Evolutionary conservation across 352 stramenopile species (phyloP), one percentile per base, ranked within the genome.

Genomic region (Phytopythium vexans): DNA sequence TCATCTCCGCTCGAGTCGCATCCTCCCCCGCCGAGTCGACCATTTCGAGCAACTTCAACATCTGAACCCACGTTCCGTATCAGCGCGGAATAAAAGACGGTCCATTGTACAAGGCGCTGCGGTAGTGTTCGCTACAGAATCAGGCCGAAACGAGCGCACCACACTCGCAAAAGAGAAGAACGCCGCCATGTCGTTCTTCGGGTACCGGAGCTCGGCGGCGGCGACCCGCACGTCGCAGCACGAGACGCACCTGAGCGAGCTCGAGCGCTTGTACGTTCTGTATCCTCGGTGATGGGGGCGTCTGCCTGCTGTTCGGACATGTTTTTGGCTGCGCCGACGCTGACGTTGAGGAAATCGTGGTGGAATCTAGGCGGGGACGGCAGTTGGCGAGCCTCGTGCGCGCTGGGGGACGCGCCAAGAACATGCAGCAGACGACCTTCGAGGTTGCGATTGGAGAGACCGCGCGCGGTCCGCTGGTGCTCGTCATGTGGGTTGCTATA

Each of bases 391-490:
- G 84, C 53, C 74, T 94, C 41, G 84, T 94, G 47, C 84, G 84
- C 41, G 81, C 84, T 3, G 84, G 84, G 39, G 82, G 75, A n/a
- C 72, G 79, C 50, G 84, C 84, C 35, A 91, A 88, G 67, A 91
- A 94, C 66, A 81, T 89, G 51, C 74, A 90, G 66, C 83, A 94
- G 70, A 92, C 83, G 49, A 88, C 60, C 49, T 94, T 94, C 51
- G 84, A 94, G 47, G 81, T 92, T 44, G 58, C 70, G 11, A 66
- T 94, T 14, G 64, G 63, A 0, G 75, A 92, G 39, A 90, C 82
- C 11, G 34, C 73, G 37, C 71, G 77, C 36, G 77, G 84, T 0
- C 61, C 59, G 40, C 56, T 91, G 1, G 32, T 52, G 10, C 47
- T 92, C 53, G 52, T 72, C 15, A 41, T 92, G 82, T 92, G 60